Base-by-base conservation (phyloP, 2,329 filamentous ascomycete genomes). In the Pseudogymnoascus sp. region DNA sequence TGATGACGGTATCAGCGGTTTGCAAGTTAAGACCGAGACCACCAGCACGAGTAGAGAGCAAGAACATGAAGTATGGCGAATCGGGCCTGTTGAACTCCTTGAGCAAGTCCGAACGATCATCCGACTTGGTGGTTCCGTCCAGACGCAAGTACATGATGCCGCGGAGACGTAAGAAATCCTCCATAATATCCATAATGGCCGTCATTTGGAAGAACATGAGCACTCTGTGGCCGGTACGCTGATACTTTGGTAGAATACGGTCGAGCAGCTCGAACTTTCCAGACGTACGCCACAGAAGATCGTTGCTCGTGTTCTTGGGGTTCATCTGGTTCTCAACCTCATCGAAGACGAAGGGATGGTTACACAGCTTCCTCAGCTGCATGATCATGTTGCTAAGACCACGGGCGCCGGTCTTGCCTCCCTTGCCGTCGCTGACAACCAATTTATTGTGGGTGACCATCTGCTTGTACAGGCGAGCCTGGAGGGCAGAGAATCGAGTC, bases 141-240 rank as follows among this genome's bases (percentile, higher is more conserved):
- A 99, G 82, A 74, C 95, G 92, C 68, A 99, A 82, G 74, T 96
- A 99, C 72, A 89, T 83, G 69, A 96, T 82, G 57, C 88, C 89
- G 68, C 91, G 85, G 72, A 91, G 88, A 3, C 93, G 88, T 67
- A 99, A 78, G 75, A 96, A 99, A 75, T 99, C 95, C 71, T 99
- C 95, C 95, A 99, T 97, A 72, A 99, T 99, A 77, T 99, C 96
- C 95, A 99, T 99, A 74, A 99, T 99, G 66, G 96, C 93, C 3
- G 95, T 99, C 95, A 99, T 99, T 76, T 99, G 95, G 83, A 99
- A 99, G 84, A 99, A 99, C 90, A 99, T 97, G 75, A 99, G 82
- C 28, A 97, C 92, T 76, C 95, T 89, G 84, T 99, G 95, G 15
- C 91, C 91, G 1, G 91, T 93, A 2, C 84, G 87, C 70, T 90